Percentiles rank a stretch among this genome's conserved stretches.
Evolutionary conservation across 1,139 yeast genomes (phyloP).

Genomic region (Pichia sp.): DNA sequence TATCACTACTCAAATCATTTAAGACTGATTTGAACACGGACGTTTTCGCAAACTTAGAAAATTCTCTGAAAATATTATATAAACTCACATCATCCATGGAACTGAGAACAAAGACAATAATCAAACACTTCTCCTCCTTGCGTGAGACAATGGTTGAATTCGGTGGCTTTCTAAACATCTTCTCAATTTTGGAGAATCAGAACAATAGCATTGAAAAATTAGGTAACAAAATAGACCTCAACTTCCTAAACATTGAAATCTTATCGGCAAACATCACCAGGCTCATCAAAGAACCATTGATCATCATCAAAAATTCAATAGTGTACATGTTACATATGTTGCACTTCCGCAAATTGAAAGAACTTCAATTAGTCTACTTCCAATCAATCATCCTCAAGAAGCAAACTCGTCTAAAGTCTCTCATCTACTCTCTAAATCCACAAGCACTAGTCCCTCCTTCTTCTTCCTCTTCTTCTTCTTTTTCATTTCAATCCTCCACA

Average conservation of each 20-base stretch:
- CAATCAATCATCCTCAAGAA: constrained; percentile 23
- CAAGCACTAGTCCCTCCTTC: not conserved
- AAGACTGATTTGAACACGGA: constrained; percentile 17
- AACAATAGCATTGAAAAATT: constrained; percentile 25
- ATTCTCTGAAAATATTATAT: constrained; percentile 13
- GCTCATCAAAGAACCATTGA: constrained; percentile 27
- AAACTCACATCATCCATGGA: constrained; percentile 18
- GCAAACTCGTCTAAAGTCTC: constrained; percentile 20
- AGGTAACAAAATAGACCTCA: constrained; percentile 30
- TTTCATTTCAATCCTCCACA: too few relatives aligned
- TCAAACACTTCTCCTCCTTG: constrained; percentile 20
- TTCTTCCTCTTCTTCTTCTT: not conserved
- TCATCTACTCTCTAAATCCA: constrained; percentile 19
- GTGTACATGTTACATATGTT: constrained; percentile 21
- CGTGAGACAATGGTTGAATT: constrained; percentile 25
- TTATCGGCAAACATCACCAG: constrained; percentile 23
- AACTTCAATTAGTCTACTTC: constrained; percentile 26
- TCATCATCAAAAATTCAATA: constrained; percentile 25
- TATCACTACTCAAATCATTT: constrained; percentile 21
- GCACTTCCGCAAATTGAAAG: constrained; percentile 28
- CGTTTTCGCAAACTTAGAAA: constrained; percentile 23
- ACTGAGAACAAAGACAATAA: constrained; percentile 16
- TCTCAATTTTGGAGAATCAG: constrained; percentile 27
- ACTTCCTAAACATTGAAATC: constrained; percentile 28
- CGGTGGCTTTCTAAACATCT: constrained; percentile 31